Evolutionary conservation across 2,329 filamentous ascomycete species (phyloP).

Genomic region (Alternaria brassicicola): DNA sequence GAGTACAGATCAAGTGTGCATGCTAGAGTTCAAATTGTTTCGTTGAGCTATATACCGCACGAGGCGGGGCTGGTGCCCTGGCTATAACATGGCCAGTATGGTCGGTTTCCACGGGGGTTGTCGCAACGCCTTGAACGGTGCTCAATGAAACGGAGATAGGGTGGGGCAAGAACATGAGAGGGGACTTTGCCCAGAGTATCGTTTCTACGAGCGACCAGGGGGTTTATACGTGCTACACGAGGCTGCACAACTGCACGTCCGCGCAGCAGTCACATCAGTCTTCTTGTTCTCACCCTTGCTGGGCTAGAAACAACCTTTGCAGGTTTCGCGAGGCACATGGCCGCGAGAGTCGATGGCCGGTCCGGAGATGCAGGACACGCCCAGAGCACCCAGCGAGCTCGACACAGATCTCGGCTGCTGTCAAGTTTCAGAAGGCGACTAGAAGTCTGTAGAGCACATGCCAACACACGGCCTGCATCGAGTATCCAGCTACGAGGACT

Average conservation of each 20-base stretch:
- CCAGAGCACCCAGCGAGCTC: background rate
- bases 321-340: background rate
- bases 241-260: background rate
- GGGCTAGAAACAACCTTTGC: background rate
- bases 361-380: background rate
- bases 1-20: background rate
- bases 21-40: constrained; percentile 2
- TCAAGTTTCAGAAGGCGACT: constrained; percentile 18
- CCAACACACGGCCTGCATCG: background rate
- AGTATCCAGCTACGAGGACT: background rate
- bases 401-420: background rate
- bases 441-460: background rate
- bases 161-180: constrained; percentile 16
- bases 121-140: constrained; percentile 15
- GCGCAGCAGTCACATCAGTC: constrained; percentile 2
- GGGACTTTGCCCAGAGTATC: constrained; percentile 14
- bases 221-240: background rate
- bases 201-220: constrained; percentile 1
- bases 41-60: constrained; percentile 7
- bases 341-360: background rate
- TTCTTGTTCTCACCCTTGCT: background rate
- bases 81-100: constrained; percentile 21
- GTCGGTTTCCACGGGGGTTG: constrained; percentile 30
- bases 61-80: constrained; percentile 13
- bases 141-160: constrained; percentile 15